Conservation (phyloP, 2,329 filamentous ascomycete species). For the Monascus ruber region DNA sequence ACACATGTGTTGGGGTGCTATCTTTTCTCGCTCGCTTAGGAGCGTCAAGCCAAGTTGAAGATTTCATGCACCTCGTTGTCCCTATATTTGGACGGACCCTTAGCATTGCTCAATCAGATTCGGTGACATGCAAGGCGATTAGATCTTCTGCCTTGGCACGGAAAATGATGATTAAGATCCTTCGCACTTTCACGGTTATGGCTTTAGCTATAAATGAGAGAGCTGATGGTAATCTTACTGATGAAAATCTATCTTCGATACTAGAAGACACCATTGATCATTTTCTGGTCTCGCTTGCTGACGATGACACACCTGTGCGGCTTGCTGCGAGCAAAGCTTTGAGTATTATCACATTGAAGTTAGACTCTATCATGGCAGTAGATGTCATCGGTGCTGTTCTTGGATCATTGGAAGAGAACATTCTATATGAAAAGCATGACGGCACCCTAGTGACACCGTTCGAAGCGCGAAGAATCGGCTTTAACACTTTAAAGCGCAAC, state of each 20-base stretch:
- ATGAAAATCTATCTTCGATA: slow-evolving; percentile 37
- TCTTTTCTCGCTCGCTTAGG: slow-evolving; percentile 69
- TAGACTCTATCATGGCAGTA: slow-evolving; percentile 68
- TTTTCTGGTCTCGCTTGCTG: slow-evolving; percentile 64
- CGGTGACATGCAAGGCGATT: slow-evolving; percentile 42
- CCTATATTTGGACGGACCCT: slow-evolving; percentile 56
- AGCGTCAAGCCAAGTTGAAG: slow-evolving; percentile 58
- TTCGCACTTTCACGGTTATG: slow-evolving; percentile 61
- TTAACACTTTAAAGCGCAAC: slow-evolving; percentile 40
- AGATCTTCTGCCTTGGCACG: slow-evolving; percentile 65
- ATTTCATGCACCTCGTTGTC: slow-evolving; percentile 57
- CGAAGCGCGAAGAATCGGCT: slow-evolving; percentile 18
- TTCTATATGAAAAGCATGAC: slow-evolving; percentile 43
- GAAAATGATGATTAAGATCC: slow-evolving; percentile 75
- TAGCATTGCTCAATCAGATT: slow-evolving; percentile 44
- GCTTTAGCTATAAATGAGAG: slow-evolving; percentile 43
- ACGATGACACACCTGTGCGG: slow-evolving; percentile 83
- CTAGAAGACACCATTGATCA: slow-evolving; percentile 74
- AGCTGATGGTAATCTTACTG: slow-evolving; percentile 13
- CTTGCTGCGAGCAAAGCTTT: slow-evolving; percentile 87
- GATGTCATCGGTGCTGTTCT: slow-evolving; percentile 83
- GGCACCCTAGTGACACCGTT: slow-evolving; percentile 27
- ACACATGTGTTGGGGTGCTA: slow-evolving; percentile 66
- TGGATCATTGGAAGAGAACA: slow-evolving; percentile 51
- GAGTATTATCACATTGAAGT: slow-evolving; percentile 70